Evolutionary conservation across 805 yeast genomes (phyloP).

Genomic region (Pichia deserticola): DNA sequence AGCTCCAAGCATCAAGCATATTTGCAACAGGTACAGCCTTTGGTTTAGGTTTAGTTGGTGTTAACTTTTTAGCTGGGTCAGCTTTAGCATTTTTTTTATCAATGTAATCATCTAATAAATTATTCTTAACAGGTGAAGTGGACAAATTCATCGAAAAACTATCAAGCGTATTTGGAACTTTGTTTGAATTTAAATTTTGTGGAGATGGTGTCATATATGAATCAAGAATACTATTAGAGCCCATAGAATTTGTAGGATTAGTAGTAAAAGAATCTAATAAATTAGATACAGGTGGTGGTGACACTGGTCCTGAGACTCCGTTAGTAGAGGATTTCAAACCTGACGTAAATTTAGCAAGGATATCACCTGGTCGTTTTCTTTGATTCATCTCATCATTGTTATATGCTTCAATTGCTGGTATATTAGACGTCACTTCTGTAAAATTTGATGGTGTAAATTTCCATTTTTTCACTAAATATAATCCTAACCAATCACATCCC

Average conservation of each 20-base stretch:
- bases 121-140: neutral
- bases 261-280: conserved; percentile 2
- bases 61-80: neutral
- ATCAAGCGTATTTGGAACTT: conserved; percentile 5
- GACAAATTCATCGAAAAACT: neutral
- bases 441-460: conserved; percentile 31
- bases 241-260: neutral
- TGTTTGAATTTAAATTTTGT: neutral
- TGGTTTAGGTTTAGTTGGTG: neutral
- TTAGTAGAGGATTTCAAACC: neutral
- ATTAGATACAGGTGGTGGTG: neutral
- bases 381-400: neutral
- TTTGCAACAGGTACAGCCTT: conserved; percentile 49
- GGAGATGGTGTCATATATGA: neutral
- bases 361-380: conserved; percentile 12
- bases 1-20: conserved; percentile 62
- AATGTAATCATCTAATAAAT: conserved; percentile 2
- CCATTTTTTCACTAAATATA: conserved; percentile 64
- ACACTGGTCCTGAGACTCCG: neutral
- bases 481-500: conserved; percentile 84
- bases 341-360: conserved; percentile 11
- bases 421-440: neutral
- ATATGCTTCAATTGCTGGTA: neutral
- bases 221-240: neutral
- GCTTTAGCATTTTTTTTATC: neutral